Conservation (phyloP, 352 stramenopile species). For the Thalassiosira livingstoniorum region DNA sequence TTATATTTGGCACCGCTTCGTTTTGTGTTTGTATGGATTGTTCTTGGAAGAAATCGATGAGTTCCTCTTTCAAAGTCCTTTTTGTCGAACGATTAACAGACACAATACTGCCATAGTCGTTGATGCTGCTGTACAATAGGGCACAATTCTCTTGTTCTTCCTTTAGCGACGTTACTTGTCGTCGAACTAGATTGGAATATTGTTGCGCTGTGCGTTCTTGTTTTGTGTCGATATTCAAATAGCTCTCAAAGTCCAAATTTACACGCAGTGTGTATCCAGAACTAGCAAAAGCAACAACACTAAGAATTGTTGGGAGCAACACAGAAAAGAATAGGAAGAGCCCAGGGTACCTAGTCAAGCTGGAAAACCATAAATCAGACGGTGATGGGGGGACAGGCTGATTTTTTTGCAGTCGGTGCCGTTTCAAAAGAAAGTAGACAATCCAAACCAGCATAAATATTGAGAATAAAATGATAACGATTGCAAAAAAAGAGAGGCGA, state of each 20-base stretch:
- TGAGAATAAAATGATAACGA: constrained; percentile 32
- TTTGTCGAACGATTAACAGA: not conserved
- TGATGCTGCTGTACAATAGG: constrained; percentile 6
- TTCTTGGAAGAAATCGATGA: not conserved
- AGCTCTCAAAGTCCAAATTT: constrained; percentile 53
- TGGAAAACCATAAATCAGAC: constrained; percentile 42
- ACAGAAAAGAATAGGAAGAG: constrained; percentile 35
- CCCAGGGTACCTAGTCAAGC: constrained; percentile 31
- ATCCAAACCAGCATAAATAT: constrained; percentile 20
- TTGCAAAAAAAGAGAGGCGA: constrained; percentile 41
- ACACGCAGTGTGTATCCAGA: constrained; percentile 32
- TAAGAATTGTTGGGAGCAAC: constrained; percentile 24
- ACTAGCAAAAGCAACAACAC: constrained; percentile 15
- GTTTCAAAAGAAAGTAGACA: constrained; percentile 27
- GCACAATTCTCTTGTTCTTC: constrained; percentile 31
- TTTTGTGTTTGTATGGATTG: not conserved
- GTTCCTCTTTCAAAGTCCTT: not conserved
- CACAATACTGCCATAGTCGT: not conserved
- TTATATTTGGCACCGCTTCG: not conserved
- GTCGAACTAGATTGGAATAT: constrained; percentile 11
- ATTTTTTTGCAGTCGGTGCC: constrained; percentile 1
- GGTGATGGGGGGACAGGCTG: not conserved
- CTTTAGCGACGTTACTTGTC: constrained; percentile 18
- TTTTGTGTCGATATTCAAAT: constrained; percentile 44
- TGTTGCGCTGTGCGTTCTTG: constrained; percentile 17